Base-by-base conservation (phyloP, 768 basidiomycete species). In the Phylloporus sp. region DNA sequence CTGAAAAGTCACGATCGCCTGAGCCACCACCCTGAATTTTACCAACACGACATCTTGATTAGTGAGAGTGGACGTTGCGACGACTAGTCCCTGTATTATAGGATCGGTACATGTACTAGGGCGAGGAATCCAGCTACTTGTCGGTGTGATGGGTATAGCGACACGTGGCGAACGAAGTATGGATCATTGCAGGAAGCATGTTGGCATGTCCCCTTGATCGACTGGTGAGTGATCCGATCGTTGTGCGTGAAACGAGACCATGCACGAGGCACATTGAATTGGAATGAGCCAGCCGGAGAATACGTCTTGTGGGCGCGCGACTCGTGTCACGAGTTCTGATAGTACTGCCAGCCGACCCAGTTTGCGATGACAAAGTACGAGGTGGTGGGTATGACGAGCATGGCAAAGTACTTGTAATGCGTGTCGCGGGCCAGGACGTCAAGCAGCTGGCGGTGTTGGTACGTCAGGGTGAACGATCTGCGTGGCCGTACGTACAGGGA, bases 311-410 rank as follows among this genome's bases (percentile, higher is more conserved):
- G 42, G 27, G 31, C 22, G 18, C 24, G 18, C 37, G 32, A 44
- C 23, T 31, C 52, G 48, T 50, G 52, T 44, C 66, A 94, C 10
- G 91, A 90, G 65, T 93, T 92, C 35, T 87, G 81, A 63, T 90
- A 97, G 66, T 91, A 96, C 66, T 97, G 92, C 92, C 93, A 97
- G 33, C 94, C 94, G 31, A 95, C 90, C 95, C 95, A 98, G 60
- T 97, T 97, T 33, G 92, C 91, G 58, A 98, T 98, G 43, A 91
- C 87, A 65, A 93, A 95, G 68, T 90, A 93, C 32, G 85, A 75
- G 9, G 76, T 80, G 8, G 84, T 83, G 11, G 95, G 92, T 36
- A 97, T 76, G 35, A 93, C 71, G 31, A 96, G 69, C 10, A 93
- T 67, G 24, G 69, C 58, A 55, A 95, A 80, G 67, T 95, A 96